Evolutionary conservation across 2,329 filamentous ascomycete species (phyloP), one percentile per base, ranked within the genome.

Genomic region (Coniochaeta sp.): DNA sequence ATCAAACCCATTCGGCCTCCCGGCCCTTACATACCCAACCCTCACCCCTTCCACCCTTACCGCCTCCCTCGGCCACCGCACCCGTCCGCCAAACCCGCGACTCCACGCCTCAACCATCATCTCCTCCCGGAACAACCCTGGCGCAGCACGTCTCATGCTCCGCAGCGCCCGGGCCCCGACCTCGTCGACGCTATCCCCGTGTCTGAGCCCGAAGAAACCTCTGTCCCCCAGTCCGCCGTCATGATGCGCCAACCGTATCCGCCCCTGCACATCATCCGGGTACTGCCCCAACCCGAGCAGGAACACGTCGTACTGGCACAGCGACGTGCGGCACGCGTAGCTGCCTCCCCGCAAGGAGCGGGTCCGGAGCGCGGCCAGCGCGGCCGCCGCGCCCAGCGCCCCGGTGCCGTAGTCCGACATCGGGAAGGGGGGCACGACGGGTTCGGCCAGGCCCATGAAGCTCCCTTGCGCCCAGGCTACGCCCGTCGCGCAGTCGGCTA

Each of bases 371-470:
- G 86, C 88, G 0, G 79, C 79, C 38, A 91, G 70, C 0, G 87
- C 87, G 3, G 87, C 84, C 64, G 89, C 85, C 52, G 86, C 85
- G 3, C 87, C 88, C 74, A 89, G 86, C 67, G 86, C 89, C 32
- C 88, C 88, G 0, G 88, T 90, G 42, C 87, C 87, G 66, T 90
- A 90, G 72, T 84, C 83, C 24, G 80, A 84, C 64, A 85, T 85
- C 32, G 83, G 83, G 61, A 86, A 85, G 0, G 86, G 85, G 54
- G 87, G 87, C 0, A 89, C 83, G 1, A 89, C 80, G 17, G 86
- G 86, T 66, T 88, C 86, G 34, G 81, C 68, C 14, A 85, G 68
- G 1, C 81, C 82, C 82, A 87, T 86, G 64, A 83, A 83, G 8
- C 72, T 69, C n/a, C 84, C 84, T 65, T 87, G 85, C n/a, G 77